phyloP scores from a whole-genome alignment of 73 alveolate species.

The Paramecium primaurelia region DNA sequence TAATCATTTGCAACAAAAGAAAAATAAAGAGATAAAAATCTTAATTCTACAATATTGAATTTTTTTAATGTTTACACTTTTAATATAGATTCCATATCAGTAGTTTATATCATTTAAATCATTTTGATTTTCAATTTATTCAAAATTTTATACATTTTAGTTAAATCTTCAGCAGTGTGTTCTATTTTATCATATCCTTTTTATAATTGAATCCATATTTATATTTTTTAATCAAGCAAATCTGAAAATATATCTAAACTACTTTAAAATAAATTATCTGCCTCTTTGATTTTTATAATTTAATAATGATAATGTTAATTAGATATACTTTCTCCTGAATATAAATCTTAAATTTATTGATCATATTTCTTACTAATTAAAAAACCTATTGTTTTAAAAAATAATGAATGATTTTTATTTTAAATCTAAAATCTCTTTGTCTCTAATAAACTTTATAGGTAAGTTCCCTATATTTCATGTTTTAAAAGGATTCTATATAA shows the following conservation, averaged over 20 bases:
- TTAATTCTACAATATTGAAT: neutral
- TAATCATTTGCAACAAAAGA: neutral
- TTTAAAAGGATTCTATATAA: neutral
- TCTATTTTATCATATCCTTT: neutral
- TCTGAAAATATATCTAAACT: neutral
- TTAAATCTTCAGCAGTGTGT: neutral
- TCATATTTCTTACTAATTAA: neutral
- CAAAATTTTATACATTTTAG: neutral
- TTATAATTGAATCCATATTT: neutral
- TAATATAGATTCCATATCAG: neutral
- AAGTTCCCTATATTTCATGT: neutral
- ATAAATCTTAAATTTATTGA: neutral
- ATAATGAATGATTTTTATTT: neutral
- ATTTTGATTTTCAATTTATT: neutral
- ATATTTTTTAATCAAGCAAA: neutral
- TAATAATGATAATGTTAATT: neutral
- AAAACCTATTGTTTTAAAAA: neutral
- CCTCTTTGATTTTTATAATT: neutral
- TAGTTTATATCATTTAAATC: neutral
- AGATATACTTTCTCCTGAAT: neutral
- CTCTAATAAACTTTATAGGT: neutral
- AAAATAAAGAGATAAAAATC: neutral
- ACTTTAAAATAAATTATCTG: neutral
- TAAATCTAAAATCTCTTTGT: neutral
- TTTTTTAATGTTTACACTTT: neutral